A percentile compares a stretch with the other conserved stretches of the same genome.
Conservation (phyloP, 2,329 filamentous ascomycete genomes). For the Hypoxylon sp. region DNA sequence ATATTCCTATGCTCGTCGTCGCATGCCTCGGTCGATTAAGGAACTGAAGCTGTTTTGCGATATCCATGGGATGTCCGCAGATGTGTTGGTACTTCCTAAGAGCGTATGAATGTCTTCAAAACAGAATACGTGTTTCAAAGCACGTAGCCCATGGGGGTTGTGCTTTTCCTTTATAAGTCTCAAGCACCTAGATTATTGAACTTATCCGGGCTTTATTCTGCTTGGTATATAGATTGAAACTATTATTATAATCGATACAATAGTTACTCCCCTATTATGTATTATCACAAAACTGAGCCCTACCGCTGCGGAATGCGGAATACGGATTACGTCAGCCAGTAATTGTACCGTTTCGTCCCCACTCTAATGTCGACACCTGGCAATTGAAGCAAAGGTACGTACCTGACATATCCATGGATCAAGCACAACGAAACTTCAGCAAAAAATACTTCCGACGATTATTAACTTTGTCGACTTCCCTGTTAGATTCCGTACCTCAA, state of each 20-base stretch:
- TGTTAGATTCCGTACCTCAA: constrained; percentile 8
- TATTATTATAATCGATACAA: too few relatives aligned
- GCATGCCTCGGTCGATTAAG: not conserved
- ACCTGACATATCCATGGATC: not conserved
- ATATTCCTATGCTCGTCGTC: not conserved
- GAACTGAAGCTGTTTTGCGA: not conserved
- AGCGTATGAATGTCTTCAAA: not conserved
- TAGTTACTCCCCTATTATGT: too few relatives aligned
- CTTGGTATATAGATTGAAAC: too few relatives aligned
- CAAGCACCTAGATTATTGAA: too few relatives aligned
- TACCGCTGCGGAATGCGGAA: too few relatives aligned
- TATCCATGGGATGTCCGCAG: too few relatives aligned
- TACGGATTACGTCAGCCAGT: too few relatives aligned
- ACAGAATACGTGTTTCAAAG: not conserved
- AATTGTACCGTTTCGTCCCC: not conserved
- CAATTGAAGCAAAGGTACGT: constrained; percentile 31
- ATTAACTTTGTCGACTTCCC: constrained; percentile 2
- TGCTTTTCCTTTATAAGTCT: too few relatives aligned
- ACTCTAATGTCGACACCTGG: constrained; percentile 43
- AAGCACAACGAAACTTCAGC: constrained; percentile 13
- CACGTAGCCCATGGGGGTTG: not conserved
- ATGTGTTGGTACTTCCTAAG: not conserved
- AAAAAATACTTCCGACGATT: constrained; percentile 18
- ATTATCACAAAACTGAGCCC: too few relatives aligned
- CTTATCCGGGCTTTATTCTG: too few relatives aligned